A percentile compares a stretch with the other conserved stretches of the same genome.
Evolutionary conservation across 441 rosid species (phyloP).

Genomic region (Viola pubescens): DNA sequence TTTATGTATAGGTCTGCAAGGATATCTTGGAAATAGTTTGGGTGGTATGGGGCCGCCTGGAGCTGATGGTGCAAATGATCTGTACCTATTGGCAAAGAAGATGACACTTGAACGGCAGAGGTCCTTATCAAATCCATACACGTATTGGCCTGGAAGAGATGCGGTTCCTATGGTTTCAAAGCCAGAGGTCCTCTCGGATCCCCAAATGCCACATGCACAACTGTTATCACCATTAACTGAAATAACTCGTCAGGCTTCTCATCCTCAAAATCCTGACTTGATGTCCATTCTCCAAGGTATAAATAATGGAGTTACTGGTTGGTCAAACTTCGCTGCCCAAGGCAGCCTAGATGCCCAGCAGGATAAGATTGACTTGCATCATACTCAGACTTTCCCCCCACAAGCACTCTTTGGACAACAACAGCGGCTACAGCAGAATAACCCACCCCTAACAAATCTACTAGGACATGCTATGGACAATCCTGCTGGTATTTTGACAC

Average conservation of each 20-base stretch:
- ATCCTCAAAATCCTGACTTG: constrained; percentile 65
- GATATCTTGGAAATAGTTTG: constrained; percentile 46
- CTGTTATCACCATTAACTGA: constrained; percentile 30
- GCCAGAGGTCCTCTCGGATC: constrained; percentile 47
- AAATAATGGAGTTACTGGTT: constrained; percentile 43
- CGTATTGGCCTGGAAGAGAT: constrained; percentile 76
- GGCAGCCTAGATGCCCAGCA: constrained; percentile 47
- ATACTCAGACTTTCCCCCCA: constrained; percentile 45
- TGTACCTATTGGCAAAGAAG: constrained; percentile 67
- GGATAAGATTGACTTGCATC: constrained; percentile 54
- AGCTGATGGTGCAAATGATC: constrained; percentile 53
- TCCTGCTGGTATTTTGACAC: constrained; percentile 37
- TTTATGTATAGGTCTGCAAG: constrained; percentile 53
- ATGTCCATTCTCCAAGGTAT: constrained; percentile 69
- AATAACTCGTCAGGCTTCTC: constrained; percentile 38
- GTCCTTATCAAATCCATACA: constrained; percentile 44
- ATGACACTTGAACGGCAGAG: constrained; percentile 74
- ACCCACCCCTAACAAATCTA: constrained; percentile 43
- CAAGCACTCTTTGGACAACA: constrained; percentile 64
- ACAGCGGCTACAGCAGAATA: constrained; percentile 52
- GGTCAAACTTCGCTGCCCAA: constrained; percentile 55
- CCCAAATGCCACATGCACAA: constrained; percentile 33
- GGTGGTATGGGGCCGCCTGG: constrained; percentile 38
- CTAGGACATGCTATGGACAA: constrained; percentile 58
- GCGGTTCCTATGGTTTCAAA: constrained; percentile 46